Percentiles rank a stretch among this genome's conserved stretches.
These are phyloP conservation scores for Gyromitra esculenta DNA, from an alignment of 2,329 filamentous ascomycete genomes.

Conservation along the genomic window DNA sequence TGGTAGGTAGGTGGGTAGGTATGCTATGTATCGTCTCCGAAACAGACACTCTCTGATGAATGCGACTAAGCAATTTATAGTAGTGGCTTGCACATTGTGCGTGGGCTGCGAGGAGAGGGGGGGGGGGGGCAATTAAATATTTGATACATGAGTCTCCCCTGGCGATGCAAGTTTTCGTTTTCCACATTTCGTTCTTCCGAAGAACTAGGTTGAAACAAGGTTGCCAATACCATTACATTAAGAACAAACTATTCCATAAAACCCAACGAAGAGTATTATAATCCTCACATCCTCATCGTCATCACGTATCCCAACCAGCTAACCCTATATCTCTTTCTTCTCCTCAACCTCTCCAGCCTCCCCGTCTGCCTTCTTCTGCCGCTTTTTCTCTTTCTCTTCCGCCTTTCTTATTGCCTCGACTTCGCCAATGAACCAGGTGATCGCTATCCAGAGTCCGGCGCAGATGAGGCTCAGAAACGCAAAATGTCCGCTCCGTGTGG, in stretches of 20 bases:
- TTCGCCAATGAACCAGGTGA: constrained; percentile 86
- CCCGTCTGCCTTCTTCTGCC: constrained; percentile 21
- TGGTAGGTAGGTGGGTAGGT: too few relatives aligned
- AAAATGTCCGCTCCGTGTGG: constrained; percentile 91
- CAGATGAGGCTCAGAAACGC: constrained; percentile 80
- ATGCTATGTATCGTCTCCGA: too few relatives aligned
- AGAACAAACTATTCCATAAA: neutral
- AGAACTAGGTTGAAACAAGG: neutral
- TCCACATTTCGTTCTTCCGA: neutral
- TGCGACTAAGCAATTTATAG: too few relatives aligned
- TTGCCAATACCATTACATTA: constrained; percentile 9
- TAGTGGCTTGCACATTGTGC: too few relatives aligned
- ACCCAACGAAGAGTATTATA: neutral
- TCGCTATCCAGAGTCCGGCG: constrained; percentile 85
- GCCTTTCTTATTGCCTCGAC: constrained; percentile 40
- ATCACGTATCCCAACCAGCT: neutral
- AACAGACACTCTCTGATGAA: too few relatives aligned
- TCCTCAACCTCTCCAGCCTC: neutral
- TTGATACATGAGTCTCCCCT: neutral
- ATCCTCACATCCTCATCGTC: neutral
- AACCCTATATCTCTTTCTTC: constrained; percentile 40
- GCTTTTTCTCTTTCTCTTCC: constrained; percentile 36
- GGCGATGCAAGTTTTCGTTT: neutral
- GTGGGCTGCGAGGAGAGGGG: too few relatives aligned
- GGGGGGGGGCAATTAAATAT: neutral